Conservation (phyloP, 1,284 basidiomycete species). For the Heterobasidion annosum region DNA sequence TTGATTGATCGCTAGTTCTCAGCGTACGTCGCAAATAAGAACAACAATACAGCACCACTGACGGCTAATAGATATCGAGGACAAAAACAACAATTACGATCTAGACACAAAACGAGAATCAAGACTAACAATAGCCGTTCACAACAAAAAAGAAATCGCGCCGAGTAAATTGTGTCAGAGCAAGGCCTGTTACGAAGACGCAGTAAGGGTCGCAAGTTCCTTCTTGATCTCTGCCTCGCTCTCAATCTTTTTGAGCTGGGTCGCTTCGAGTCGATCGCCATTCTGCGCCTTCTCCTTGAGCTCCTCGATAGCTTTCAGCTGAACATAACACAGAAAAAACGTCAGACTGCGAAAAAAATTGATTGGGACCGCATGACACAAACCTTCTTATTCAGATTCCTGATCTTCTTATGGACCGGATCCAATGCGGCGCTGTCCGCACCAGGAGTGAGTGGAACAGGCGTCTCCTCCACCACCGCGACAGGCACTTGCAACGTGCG, state of each 20-base stretch:
- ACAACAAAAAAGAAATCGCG: too few relatives aligned
- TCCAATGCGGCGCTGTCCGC: conserved; percentile 52
- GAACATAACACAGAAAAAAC: conserved; percentile 1
- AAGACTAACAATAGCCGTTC: too few relatives aligned
- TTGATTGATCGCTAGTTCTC: too few relatives aligned
- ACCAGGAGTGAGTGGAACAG: conserved; percentile 48
- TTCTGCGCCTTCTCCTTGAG: conserved; percentile 83
- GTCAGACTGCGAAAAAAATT: neutral
- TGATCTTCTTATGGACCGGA: conserved; percentile 81
- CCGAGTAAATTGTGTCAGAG: too few relatives aligned
- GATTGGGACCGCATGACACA: conserved; percentile 8
- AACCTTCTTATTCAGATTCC: conserved; percentile 93
- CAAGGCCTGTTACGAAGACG: neutral
- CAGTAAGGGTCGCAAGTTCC: conserved; percentile 51
- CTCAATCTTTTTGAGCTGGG: conserved; percentile 94
- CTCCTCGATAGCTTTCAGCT: conserved; percentile 95
- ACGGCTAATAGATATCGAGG: too few relatives aligned
- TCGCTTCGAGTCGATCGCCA: conserved; percentile 87
- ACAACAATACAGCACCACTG: too few relatives aligned
- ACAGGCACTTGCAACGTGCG: conserved; percentile 10
- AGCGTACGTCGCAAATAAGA: too few relatives aligned
- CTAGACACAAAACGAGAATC: too few relatives aligned
- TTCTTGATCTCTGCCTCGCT: conserved; percentile 76
- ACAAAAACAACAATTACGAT: too few relatives aligned
- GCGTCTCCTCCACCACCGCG: conserved; percentile 12